Conservation (phyloP, 768 basidiomycete genomes). For the Agaricus bisporus region DNA sequence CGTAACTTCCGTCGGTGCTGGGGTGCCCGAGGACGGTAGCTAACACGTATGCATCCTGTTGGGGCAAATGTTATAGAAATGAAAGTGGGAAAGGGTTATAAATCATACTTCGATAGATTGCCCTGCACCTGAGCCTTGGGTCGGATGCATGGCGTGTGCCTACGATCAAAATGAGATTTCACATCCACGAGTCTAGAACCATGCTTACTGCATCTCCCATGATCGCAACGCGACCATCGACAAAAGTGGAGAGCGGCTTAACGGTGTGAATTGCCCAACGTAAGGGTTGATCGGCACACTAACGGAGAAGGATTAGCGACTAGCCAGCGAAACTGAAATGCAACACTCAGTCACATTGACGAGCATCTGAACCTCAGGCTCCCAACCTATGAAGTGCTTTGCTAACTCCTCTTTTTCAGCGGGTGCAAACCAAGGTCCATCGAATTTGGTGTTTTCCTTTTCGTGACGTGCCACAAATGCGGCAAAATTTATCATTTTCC, state of each 20-base stretch:
- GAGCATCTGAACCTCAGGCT: constrained; percentile 52
- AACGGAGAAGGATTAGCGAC: constrained; percentile 4
- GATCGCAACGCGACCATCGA: constrained; percentile 42
- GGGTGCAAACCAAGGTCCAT: constrained; percentile 46
- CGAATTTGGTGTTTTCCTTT: constrained; percentile 42
- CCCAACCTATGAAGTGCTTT: constrained; percentile 44
- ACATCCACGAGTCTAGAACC: not conserved
- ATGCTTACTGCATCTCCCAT: constrained; percentile 44
- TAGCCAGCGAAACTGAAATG: not conserved
- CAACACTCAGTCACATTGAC: constrained; percentile 36
- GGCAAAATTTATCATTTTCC: constrained; percentile 56
- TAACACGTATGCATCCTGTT: constrained; percentile 47
- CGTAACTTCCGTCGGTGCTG: constrained; percentile 32
- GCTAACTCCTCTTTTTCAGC: constrained; percentile 39
- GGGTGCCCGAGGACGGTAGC: constrained; percentile 40
- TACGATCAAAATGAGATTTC: constrained; percentile 14
- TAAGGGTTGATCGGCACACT: constrained; percentile 49
- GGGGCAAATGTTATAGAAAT: constrained; percentile 2
- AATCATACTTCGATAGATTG: constrained; percentile 46
- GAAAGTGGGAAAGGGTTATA: constrained; percentile 19
- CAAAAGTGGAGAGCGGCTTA: constrained; percentile 43
- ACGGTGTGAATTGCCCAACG: constrained; percentile 64
- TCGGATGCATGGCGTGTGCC: constrained; percentile 51
- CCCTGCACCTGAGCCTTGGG: constrained; percentile 54
- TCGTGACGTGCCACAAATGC: constrained; percentile 48